These are phyloP conservation scores for Thermothielavioides terrestris DNA, from an alignment of 495 filamentous ascomycete genomes.

Conservation along the genomic window DNA sequence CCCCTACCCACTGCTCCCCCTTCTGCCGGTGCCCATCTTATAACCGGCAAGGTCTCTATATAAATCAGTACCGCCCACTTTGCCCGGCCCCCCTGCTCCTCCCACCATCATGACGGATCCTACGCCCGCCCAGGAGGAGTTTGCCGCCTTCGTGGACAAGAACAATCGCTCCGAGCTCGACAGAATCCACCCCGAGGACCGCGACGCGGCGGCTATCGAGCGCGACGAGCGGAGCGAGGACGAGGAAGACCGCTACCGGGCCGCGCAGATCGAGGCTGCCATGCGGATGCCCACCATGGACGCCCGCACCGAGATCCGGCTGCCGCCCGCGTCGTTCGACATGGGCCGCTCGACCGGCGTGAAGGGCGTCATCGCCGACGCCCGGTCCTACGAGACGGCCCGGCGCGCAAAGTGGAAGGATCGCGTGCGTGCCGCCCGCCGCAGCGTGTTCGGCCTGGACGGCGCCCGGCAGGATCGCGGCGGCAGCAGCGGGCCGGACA, in stretches of 20 bases:
- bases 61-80: constrained; percentile 13
- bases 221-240: constrained; percentile 40
- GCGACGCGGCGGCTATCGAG: constrained; percentile 43
- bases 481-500: constrained; percentile 39
- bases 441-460: constrained; percentile 36
- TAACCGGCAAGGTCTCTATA: constrained; percentile 11
- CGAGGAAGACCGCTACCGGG: constrained; percentile 49
- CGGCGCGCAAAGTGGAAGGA: constrained; percentile 54
- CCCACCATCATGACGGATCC: constrained; percentile 46
- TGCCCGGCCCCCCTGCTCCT: constrained; percentile 3
- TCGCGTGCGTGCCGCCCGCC: constrained; percentile 34
- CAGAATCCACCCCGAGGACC: constrained; percentile 44
- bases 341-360: constrained; percentile 75
- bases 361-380: constrained; percentile 96
- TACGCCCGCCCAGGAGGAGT: constrained; percentile 73
- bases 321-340: constrained; percentile 57
- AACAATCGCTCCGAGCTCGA: constrained; percentile 38
- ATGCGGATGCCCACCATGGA: constrained; percentile 49
- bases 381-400: constrained; percentile 79
- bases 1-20: constrained; percentile 13
- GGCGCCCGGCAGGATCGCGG: constrained; percentile 39
- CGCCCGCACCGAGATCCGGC: constrained; percentile 44
- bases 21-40: constrained; percentile 7
- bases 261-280: constrained; percentile 50
- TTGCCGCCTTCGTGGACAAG: constrained; percentile 60